These are phyloP conservation scores for Neurospora discreta DNA, from an alignment of 495 filamentous ascomycete species.

Conservation along the genomic window DNA sequence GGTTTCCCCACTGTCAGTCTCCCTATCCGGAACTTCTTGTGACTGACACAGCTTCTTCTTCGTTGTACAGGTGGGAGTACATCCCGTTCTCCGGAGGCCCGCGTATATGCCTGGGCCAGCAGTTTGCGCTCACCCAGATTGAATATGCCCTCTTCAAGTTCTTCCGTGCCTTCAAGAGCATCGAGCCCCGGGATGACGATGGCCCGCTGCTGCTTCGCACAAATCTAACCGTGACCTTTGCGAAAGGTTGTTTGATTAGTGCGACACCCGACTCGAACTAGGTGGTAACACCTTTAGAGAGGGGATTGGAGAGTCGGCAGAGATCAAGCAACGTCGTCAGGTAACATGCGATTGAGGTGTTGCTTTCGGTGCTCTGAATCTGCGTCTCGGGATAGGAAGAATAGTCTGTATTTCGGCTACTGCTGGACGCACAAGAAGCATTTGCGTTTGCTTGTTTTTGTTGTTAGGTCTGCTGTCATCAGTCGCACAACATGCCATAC, in stretches of 20 bases:
- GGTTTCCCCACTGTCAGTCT: background rate
- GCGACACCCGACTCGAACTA: conserved; percentile 12
- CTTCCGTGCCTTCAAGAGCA: conserved; percentile 45
- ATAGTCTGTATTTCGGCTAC: background rate
- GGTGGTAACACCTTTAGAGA: background rate
- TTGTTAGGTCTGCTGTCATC: background rate
- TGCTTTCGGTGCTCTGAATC: background rate
- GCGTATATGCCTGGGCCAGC: conserved; percentile 48
- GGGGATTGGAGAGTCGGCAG: background rate
- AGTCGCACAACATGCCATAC: background rate
- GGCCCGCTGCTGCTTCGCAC: conserved; percentile 23
- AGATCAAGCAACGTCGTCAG: background rate
- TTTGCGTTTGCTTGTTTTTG: background rate
- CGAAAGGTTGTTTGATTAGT: conserved; percentile 27
- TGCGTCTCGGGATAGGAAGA: background rate
- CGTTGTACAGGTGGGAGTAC: conserved; percentile 42
- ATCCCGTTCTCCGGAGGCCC: conserved; percentile 56
- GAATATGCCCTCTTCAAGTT: conserved; percentile 46
- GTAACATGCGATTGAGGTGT: background rate
- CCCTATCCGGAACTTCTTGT: background rate
- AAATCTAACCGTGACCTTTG: conserved; percentile 25
- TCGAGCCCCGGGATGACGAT: conserved; percentile 34
- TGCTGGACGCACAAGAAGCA: background rate
- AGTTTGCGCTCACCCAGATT: conserved; percentile 51
- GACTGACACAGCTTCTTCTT: background rate